Conservation (phyloP, 495 filamentous ascomycete species). For the Podospora tetraspora region DNA sequence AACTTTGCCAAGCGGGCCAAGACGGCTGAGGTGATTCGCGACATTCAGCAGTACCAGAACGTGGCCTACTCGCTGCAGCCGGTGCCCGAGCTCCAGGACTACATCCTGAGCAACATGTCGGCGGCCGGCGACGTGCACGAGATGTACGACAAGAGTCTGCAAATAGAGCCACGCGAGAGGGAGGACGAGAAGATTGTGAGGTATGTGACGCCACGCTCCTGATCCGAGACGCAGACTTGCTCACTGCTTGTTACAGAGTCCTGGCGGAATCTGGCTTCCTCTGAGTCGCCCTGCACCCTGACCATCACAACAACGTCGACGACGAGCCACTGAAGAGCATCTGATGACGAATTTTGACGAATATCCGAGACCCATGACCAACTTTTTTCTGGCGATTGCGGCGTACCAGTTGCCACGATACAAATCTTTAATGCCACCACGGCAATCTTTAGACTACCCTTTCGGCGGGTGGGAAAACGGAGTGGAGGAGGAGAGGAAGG, state of each 20-base stretch:
- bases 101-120: constrained; percentile 93
- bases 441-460: neutral
- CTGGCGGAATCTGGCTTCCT: constrained; percentile 15
- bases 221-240: neutral
- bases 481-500: neutral
- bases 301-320: neutral
- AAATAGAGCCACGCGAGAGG: constrained; percentile 87
- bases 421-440: neutral
- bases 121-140: constrained; percentile 92
- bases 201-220: constrained; percentile 33
- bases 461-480: neutral
- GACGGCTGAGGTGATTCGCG: constrained; percentile 94
- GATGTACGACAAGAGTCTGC: constrained; percentile 95
- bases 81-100: constrained; percentile 90
- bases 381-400: neutral
- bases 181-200: constrained; percentile 79
- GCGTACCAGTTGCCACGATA: neutral
- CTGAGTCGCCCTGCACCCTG: neutral
- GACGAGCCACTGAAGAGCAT: neutral
- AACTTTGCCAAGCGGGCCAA: constrained; percentile 98
- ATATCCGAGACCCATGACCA: neutral
- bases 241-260: neutral
- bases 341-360: neutral
- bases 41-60: constrained; percentile 98
- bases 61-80: constrained; percentile 85